phyloP scores from a whole-genome alignment of 768 basidiomycete species.

The Multifurca ochricompacta region DNA sequence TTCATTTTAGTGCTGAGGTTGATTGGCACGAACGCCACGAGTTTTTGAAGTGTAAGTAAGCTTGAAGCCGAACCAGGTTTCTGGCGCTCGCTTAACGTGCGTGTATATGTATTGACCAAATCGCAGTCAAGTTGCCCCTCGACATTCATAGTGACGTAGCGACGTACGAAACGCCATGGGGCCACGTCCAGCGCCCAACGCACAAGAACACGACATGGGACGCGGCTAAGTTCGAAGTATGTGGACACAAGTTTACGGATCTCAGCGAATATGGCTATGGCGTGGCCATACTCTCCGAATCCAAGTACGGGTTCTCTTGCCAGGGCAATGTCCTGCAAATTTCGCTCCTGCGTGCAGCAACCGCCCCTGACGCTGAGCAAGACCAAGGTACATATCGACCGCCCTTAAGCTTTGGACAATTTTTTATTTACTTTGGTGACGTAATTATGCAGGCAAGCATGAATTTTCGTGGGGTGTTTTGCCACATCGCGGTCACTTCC shows the following conservation, averaged over 20 bases:
- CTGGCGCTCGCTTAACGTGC: background rate
- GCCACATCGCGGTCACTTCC: slow-evolving; percentile 83
- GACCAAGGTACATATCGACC: slow-evolving; percentile 57
- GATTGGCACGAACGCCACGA: slow-evolving; percentile 90
- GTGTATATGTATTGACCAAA: no score
- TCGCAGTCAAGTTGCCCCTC: slow-evolving; percentile 78
- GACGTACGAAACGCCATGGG: slow-evolving; percentile 93
- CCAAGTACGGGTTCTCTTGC: slow-evolving; percentile 90
- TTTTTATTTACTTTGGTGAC: background rate
- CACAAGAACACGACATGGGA: slow-evolving; percentile 94
- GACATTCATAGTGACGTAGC: slow-evolving; percentile 78
- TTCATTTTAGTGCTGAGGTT: slow-evolving; percentile 79
- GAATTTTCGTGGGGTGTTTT: slow-evolving; percentile 83
- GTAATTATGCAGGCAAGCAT: slow-evolving; percentile 49
- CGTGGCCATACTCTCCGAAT: slow-evolving; percentile 88
- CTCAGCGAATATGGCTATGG: slow-evolving; percentile 94
- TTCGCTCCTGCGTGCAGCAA: slow-evolving; percentile 85
- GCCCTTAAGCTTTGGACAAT: background rate
- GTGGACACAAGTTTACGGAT: slow-evolving; percentile 92
- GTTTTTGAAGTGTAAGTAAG: slow-evolving; percentile 75
- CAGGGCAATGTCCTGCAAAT: slow-evolving; percentile 80
- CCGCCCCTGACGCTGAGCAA: slow-evolving; percentile 85
- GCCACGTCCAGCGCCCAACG: slow-evolving; percentile 81
- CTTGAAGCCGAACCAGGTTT: background rate
- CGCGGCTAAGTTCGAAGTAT: slow-evolving; percentile 93